These are phyloP conservation scores for Penicillium pulvis DNA, from an alignment of 495 filamentous ascomycete species.

Conservation along the genomic window DNA sequence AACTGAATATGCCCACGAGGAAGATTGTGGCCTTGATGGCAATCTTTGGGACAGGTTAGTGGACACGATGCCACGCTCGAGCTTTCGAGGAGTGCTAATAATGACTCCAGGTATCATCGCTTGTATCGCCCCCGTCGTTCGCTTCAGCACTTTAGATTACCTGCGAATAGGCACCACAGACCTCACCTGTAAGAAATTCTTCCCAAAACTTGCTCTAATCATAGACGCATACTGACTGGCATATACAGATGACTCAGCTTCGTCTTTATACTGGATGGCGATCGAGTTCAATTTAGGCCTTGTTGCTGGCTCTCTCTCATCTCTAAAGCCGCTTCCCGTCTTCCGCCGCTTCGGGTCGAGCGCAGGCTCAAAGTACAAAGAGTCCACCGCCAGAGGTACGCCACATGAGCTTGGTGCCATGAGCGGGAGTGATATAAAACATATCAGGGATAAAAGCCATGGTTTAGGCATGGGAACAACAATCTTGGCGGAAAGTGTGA, in stretches of 20 bases:
- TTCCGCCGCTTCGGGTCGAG: constrained; percentile 13
- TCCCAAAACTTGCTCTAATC: not conserved
- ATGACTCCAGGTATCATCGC: constrained; percentile 10
- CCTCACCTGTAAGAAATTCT: constrained; percentile 11
- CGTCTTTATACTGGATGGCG: constrained; percentile 16
- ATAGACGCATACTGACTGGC: not conserved
- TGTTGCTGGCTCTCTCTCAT: constrained; percentile 11
- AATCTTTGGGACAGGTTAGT: constrained; percentile 16
- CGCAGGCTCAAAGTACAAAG: constrained; percentile 1
- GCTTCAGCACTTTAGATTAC: constrained; percentile 16
- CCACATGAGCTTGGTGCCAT: not conserved
- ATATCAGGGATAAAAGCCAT: not conserved
- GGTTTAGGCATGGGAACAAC: constrained; percentile 5
- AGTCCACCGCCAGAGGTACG: not conserved
- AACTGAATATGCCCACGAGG: constrained; percentile 1
- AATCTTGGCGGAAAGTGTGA: constrained; percentile 5
- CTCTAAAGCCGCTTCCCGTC: constrained; percentile 6
- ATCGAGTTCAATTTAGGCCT: constrained; percentile 17
- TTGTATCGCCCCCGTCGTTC: constrained; percentile 17
- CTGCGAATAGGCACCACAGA: constrained; percentile 9
- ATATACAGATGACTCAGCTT: constrained; percentile 10
- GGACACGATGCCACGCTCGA: not conserved
- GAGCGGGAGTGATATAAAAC: not conserved
- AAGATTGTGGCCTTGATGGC: constrained; percentile 12
- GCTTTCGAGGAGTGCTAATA: not conserved